Percentiles rank a stretch among this genome's conserved stretches.
phyloP scores from a whole-genome alignment of 192 early-diverging fungal genomes.

The Backusella westeae region DNA sequence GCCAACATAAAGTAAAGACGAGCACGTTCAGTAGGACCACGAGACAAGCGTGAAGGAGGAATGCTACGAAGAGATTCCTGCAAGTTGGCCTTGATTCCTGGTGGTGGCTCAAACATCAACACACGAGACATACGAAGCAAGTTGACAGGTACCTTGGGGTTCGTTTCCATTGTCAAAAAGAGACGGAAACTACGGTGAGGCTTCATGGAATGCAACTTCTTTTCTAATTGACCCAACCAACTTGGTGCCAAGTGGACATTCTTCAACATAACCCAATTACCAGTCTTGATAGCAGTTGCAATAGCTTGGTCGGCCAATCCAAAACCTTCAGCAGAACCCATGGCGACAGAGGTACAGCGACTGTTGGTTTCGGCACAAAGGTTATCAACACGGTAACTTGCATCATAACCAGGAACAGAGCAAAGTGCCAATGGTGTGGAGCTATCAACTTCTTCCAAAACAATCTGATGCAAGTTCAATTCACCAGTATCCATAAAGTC shows the following conservation, averaged over 20 bases:
- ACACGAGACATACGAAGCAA: conserved; percentile 86
- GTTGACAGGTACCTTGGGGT: conserved; percentile 93
- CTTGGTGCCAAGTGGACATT: conserved; percentile 96
- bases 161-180: conserved; percentile 98
- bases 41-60: conserved; percentile 45
- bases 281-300: conserved; percentile 72
- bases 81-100: conserved; percentile 94
- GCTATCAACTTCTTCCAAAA: conserved; percentile 65
- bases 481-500: conserved; percentile 57
- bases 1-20: conserved; percentile 93
- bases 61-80: conserved; percentile 77
- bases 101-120: conserved; percentile 94
- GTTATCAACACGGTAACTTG: conserved; percentile 90
- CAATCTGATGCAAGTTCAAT: conserved; percentile 67
- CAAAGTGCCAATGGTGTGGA: conserved; percentile 89
- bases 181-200: conserved; percentile 84
- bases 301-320: conserved; percentile 89
- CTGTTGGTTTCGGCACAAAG: conserved; percentile 67
- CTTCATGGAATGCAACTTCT: conserved; percentile 86
- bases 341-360: conserved; percentile 82
- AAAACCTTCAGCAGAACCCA: conserved; percentile 97
- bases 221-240: conserved; percentile 96
- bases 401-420: conserved; percentile 93
- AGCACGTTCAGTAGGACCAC: conserved; percentile 81
- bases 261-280: conserved; percentile 96